Evolutionary conservation across 306 rosid genomes (phyloP), one percentile per base, ranked within the genome.

Genomic region (Morella rubra): DNA sequence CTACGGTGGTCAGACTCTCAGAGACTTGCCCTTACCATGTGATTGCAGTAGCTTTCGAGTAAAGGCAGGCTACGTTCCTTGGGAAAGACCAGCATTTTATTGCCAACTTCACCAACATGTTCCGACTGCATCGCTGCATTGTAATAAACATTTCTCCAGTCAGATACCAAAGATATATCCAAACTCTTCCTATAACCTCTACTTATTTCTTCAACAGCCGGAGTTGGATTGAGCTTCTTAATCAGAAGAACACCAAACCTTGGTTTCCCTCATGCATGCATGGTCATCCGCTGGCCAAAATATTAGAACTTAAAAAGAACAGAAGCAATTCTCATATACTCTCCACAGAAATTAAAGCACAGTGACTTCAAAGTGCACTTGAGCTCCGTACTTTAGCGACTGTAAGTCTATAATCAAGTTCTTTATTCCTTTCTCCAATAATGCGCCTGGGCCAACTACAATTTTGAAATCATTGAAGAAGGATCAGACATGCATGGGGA

Each of bases 31-130:
- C 76, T 44, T 81, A 79, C 87, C 90, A 62, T 58, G 8, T 58
- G 85, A 86, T 42, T 80, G 89, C 70, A 85, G 80, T 16, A 82
- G 85, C 83, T 72, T 88, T 81, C 88, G 54, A 42, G 42, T 44
- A 55, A 44, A 67, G 50, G 73, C n/a, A 59, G 52, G 52, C 59
- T 71, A 58, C 40, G 79, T 73, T 75, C 83, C 40, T 80, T 72
- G 75, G 84, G 44, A 44, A 78, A 45, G 44, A 58, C 45, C 68
- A 62, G 62, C 16, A 59, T 69, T 51, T 64, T 72, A 19, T 60
- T 77, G 81, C 73, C 73, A 69, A 15, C 52, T 53, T 72, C 81
- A 14, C 80, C 80, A 37, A 42, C 51, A 72, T 53, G 27, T 74
- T 77, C 80, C 71, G 37, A 66, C 4, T 67, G 13, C 46, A 52